phyloP scores from a whole-genome alignment of 305 asterid genomes.

The Rubia tinctorum region DNA sequence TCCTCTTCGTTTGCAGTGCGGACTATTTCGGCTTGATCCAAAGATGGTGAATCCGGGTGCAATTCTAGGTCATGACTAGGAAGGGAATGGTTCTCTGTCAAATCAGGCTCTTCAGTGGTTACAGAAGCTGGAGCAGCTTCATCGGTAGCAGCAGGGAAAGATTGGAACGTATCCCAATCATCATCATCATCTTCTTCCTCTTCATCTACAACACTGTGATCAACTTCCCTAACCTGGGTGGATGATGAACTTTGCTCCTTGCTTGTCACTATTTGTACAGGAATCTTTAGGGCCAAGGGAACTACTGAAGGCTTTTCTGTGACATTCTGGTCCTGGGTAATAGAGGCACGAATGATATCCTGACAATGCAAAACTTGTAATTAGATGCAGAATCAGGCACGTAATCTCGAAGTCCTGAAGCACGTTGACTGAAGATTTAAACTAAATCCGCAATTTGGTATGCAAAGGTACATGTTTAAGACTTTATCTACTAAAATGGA shows the following conservation, averaged over 20 bases:
- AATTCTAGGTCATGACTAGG: conserved; percentile 21
- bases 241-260: conserved; percentile 32
- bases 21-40: conserved; percentile 25
- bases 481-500: not conserved
- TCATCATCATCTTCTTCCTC: conserved; percentile 45
- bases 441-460: not conserved
- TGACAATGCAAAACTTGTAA: conserved; percentile 35
- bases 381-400: not conserved
- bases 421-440: not conserved
- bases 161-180: conserved; percentile 99
- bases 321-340: conserved; percentile 61
- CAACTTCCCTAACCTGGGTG: conserved; percentile 38
- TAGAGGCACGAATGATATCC: conserved; percentile 89
- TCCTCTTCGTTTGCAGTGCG: conserved; percentile 27
- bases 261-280: conserved; percentile 44
- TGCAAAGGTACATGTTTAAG: not conserved
- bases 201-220: conserved; percentile 27
- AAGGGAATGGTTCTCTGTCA: conserved; percentile 6
- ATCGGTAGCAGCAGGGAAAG: conserved; percentile 71
- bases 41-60: conserved; percentile 31
- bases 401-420: not conserved
- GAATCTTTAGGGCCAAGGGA: conserved; percentile 68
- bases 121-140: conserved; percentile 40
- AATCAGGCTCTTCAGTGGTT: conserved; percentile 11
- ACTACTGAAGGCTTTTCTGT: conserved; percentile 49